A percentile compares a stretch with the other conserved stretches of the same genome.
Evolutionary conservation across 805 yeast species (phyloP).

Genomic region (Metschnikowia similis): DNA sequence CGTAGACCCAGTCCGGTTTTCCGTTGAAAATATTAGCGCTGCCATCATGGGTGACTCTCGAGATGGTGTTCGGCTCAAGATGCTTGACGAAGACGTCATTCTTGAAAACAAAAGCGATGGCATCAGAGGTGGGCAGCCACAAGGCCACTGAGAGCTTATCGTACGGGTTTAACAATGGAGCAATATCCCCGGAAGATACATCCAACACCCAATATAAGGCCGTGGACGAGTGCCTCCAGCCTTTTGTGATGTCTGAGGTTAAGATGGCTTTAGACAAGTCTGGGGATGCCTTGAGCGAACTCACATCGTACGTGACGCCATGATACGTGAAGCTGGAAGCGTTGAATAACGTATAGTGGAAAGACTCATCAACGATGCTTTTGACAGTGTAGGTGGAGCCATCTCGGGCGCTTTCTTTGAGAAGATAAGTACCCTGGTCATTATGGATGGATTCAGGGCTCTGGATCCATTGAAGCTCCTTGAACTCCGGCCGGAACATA

Average conservation of each 20-base stretch:
- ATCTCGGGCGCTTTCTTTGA: conserved; percentile 30
- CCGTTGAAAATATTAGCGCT: conserved; percentile 73
- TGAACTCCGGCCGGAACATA: conserved; percentile 48
- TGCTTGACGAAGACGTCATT: conserved; percentile 65
- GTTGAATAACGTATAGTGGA: conserved; percentile 44
- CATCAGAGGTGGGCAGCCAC: conserved; percentile 72
- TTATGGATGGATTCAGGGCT: conserved; percentile 43
- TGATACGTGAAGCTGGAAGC: conserved; percentile 43
- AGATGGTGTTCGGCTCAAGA: conserved; percentile 21
- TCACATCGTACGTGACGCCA: conserved; percentile 43
- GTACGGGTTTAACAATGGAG: conserved; percentile 10
- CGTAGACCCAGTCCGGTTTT: conserved; percentile 92
- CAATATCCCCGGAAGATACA: conserved; percentile 11
- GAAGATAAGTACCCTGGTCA: conserved; percentile 66
- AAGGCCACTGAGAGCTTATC: conserved; percentile 35
- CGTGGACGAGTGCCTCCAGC: conserved; percentile 24
- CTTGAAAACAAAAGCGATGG: conserved; percentile 61
- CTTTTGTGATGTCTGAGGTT: conserved; percentile 56
- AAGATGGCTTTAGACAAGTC: conserved; percentile 56
- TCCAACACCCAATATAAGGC: conserved; percentile 19
- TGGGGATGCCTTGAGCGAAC: conserved; percentile 60
- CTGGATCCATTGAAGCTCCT: conserved; percentile 68
- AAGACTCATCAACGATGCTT: conserved; percentile 44
- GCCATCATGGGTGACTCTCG: conserved; percentile 67
- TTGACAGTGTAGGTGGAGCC: conserved; percentile 52